Evolutionary conservation across 305 asterid genomes (phyloP).

Genomic region (Fraxinus paxiana): DNA sequence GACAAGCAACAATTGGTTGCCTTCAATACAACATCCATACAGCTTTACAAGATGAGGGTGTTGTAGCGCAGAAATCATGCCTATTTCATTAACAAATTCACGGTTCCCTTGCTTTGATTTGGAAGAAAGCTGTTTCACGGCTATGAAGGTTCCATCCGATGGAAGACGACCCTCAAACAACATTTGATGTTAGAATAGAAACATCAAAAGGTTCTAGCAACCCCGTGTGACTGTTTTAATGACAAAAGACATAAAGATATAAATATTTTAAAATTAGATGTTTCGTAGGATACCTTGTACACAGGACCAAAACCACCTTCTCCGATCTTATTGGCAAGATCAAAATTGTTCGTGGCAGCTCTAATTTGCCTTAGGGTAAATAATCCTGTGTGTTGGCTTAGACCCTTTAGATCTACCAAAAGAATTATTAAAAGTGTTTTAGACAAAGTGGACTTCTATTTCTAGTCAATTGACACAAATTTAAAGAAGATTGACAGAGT

Average conservation of each 20-base stretch:
- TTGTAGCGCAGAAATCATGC: slow-evolving; percentile 76
- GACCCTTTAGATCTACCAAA: slow-evolving; percentile 32
- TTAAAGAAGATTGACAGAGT: neutral
- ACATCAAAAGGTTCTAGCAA: no score
- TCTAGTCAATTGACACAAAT: neutral
- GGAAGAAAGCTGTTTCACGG: slow-evolving; percentile 74
- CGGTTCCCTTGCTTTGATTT: slow-evolving; percentile 80
- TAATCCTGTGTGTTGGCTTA: no score
- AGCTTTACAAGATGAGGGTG: slow-evolving; percentile 79
- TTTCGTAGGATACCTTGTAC: no score
- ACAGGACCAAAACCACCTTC: no score
- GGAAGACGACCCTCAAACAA: slow-evolving; percentile 44
- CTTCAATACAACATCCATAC: slow-evolving; percentile 68
- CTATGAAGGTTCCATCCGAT: slow-evolving; percentile 55
- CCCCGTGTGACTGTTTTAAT: no score
- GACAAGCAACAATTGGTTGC: slow-evolving; percentile 53
- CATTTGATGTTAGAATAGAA: slow-evolving; percentile 2
- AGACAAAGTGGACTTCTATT: neutral
- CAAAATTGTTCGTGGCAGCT: no score
- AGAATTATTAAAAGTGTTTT: neutral
- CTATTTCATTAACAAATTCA: slow-evolving; percentile 74
- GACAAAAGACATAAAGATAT: neutral
- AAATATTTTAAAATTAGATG: neutral
- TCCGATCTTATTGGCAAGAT: no score
- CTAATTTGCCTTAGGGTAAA: no score